phyloP scores from a whole-genome alignment of 768 basidiomycete genomes.

The Mycena capillaripes region DNA sequence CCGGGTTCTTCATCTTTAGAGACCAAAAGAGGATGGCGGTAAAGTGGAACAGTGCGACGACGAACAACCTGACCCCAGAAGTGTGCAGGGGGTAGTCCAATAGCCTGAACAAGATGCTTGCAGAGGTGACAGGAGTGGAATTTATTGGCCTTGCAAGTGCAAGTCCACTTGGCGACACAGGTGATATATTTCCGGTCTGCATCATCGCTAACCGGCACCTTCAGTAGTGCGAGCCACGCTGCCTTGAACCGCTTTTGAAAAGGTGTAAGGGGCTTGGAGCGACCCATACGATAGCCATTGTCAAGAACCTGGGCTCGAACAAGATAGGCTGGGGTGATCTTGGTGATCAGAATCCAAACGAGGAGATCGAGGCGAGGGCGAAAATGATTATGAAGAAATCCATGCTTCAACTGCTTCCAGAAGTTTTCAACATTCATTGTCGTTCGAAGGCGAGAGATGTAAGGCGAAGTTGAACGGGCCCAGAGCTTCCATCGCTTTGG shows the following conservation, averaged over 20 bases:
- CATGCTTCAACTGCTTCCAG: conserved; percentile 36
- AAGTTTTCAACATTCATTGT: conserved; percentile 36
- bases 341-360: conserved; percentile 45
- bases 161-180: conserved; percentile 41
- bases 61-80: conserved; percentile 42
- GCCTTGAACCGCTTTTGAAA: conserved; percentile 45
- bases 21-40: conserved; percentile 35
- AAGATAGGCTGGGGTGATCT: conserved; percentile 43
- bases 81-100: conserved; percentile 15
- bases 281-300: conserved; percentile 36
- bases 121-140: conserved; percentile 46
- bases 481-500: conserved; percentile 38
- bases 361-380: conserved; percentile 39
- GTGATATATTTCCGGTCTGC: conserved; percentile 37
- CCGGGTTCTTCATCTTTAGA: neutral
- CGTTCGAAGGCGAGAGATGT: conserved; percentile 35
- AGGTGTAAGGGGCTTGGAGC: conserved; percentile 39
- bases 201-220: conserved; percentile 21
- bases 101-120: conserved; percentile 52
- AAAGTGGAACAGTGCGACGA: conserved; percentile 39
- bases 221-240: conserved; percentile 34
- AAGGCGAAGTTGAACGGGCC: conserved; percentile 35
- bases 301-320: conserved; percentile 32
- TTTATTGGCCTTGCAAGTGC: conserved; percentile 46
- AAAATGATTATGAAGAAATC: conserved; percentile 35